These are phyloP conservation scores for Xylariaceae sp. DNA, from an alignment of 2,329 filamentous ascomycete species.

Conservation along the genomic window DNA sequence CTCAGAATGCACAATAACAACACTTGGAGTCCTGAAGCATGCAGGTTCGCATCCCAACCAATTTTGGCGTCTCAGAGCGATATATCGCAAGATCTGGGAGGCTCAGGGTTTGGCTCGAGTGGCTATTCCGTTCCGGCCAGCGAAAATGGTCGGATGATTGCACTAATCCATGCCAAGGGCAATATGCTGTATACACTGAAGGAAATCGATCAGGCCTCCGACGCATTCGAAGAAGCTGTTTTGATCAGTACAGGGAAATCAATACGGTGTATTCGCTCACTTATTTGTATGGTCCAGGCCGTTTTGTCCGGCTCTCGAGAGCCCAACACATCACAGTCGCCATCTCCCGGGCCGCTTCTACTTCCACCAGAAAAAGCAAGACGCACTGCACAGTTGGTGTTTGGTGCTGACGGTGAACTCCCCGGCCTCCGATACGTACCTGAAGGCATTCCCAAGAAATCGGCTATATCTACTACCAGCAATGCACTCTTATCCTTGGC, in stretches of 20 bases:
- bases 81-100: conserved; percentile 15
- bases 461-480: conserved; percentile 86
- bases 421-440: conserved; percentile 72
- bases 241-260: conserved; percentile 75
- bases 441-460: conserved; percentile 66
- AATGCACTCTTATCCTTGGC: conserved; percentile 91
- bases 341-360: conserved; percentile 59
- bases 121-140: conserved; percentile 78
- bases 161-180: conserved; percentile 95
- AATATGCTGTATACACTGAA: conserved; percentile 93
- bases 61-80: conserved; percentile 9
- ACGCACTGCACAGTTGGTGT: conserved; percentile 76
- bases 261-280: conserved; percentile 64
- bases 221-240: conserved; percentile 91
- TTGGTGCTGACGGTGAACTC: conserved; percentile 67
- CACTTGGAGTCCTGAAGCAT: conserved; percentile 9
- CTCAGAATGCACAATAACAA: conserved; percentile 6
- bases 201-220: conserved; percentile 72
- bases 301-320: conserved; percentile 53
- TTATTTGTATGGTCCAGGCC: conserved; percentile 72
- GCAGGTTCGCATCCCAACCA: conserved; percentile 11
- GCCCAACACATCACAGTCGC: conserved; percentile 30
- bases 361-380: conserved; percentile 79
- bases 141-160: conserved; percentile 88
- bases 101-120: conserved; percentile 63